Percentiles rank a stretch among this genome's conserved stretches.
phyloP scores from a whole-genome alignment of 2,329 filamentous ascomycete genomes.

The Ophiocordyceps camponoti-floridani region DNA sequence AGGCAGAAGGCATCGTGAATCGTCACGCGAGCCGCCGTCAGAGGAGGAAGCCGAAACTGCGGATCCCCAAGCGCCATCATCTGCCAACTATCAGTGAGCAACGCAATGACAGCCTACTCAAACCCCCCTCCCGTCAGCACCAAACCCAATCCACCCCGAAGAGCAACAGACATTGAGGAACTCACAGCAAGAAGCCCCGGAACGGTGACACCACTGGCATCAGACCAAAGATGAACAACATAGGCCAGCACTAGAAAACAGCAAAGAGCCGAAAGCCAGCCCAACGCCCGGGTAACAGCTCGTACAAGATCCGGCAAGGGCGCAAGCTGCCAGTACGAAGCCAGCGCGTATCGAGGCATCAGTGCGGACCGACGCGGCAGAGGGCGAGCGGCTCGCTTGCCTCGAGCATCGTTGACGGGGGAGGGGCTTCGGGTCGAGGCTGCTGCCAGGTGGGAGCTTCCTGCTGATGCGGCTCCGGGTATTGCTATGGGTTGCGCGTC shows the following conservation, averaged over 20 bases:
- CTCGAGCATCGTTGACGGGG: not conserved
- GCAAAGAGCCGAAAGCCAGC: slow-evolving; percentile 14
- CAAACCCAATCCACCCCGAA: not conserved
- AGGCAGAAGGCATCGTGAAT: slow-evolving; percentile 16
- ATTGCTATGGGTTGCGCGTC: too few relatives aligned
- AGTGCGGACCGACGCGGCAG: not conserved
- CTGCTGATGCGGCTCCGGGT: too few relatives aligned
- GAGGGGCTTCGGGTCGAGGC: too few relatives aligned
- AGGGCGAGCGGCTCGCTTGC: not conserved
- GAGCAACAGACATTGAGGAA: not conserved
- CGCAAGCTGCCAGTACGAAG: slow-evolving; percentile 1
- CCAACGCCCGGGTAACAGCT: slow-evolving; percentile 10
- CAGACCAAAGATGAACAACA: slow-evolving; percentile 13
- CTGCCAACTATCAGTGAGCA: slow-evolving; percentile 21
- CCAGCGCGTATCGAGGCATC: not conserved
- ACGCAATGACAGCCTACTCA: slow-evolving; percentile 8
- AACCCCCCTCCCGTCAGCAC: not conserved
- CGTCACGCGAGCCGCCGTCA: slow-evolving; percentile 11
- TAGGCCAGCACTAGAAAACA: slow-evolving; percentile 14
- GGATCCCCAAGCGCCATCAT: slow-evolving; percentile 12
- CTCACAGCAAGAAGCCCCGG: slow-evolving; percentile 15
- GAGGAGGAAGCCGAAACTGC: slow-evolving; percentile 8
- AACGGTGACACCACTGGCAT: slow-evolving; percentile 10
- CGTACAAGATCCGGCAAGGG: slow-evolving; percentile 5
- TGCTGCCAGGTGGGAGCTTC: too few relatives aligned